phyloP scores from a whole-genome alignment of 2,329 filamentous ascomycete genomes.

The Clonostachys chloroleuca region DNA sequence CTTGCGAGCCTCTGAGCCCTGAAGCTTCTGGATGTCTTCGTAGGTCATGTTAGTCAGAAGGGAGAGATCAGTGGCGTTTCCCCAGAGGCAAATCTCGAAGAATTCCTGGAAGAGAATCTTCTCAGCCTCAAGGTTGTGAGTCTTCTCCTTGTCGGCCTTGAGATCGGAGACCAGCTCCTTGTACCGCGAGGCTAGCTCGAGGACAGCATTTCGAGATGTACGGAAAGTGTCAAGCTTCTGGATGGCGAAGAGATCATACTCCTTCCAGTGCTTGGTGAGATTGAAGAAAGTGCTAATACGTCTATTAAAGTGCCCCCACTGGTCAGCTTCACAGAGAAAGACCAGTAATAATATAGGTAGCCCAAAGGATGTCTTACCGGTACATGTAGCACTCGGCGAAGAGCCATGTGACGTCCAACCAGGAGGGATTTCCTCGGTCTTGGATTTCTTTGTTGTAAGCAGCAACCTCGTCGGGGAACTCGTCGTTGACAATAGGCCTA shows the following conservation, averaged over 20 bases:
- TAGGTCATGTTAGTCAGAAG: slow-evolving; percentile 86
- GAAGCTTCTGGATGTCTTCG: slow-evolving; percentile 94
- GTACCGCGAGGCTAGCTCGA: slow-evolving; percentile 79
- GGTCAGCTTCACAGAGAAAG: not conserved
- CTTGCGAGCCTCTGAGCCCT: slow-evolving; percentile 84
- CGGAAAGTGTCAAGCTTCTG: slow-evolving; percentile 92
- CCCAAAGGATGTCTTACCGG: slow-evolving; percentile 41
- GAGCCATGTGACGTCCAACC: slow-evolving; percentile 86
- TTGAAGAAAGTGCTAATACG: slow-evolving; percentile 78
- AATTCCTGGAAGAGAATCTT: slow-evolving; percentile 83
- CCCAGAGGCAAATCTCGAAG: slow-evolving; percentile 96
- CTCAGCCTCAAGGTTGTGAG: slow-evolving; percentile 62
- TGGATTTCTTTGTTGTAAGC: slow-evolving; percentile 84
- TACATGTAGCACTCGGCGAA: slow-evolving; percentile 95
- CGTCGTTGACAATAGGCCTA: slow-evolving; percentile 74
- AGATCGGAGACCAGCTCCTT: slow-evolving; percentile 68
- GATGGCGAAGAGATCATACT: slow-evolving; percentile 82
- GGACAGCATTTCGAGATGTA: slow-evolving; percentile 80
- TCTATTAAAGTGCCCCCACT: slow-evolving; percentile 25
- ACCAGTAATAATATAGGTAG: not conserved
- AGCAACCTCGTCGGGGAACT: slow-evolving; percentile 71
- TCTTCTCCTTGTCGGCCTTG: slow-evolving; percentile 43
- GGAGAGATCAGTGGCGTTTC: slow-evolving; percentile 91
- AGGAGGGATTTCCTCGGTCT: slow-evolving; percentile 66
- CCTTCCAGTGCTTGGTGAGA: slow-evolving; percentile 77